Evolutionary conservation across 176 grass and related monocot species (phyloP), one percentile per base, ranked within the genome.

Genomic region (Hsuehochloa calcarea): DNA sequence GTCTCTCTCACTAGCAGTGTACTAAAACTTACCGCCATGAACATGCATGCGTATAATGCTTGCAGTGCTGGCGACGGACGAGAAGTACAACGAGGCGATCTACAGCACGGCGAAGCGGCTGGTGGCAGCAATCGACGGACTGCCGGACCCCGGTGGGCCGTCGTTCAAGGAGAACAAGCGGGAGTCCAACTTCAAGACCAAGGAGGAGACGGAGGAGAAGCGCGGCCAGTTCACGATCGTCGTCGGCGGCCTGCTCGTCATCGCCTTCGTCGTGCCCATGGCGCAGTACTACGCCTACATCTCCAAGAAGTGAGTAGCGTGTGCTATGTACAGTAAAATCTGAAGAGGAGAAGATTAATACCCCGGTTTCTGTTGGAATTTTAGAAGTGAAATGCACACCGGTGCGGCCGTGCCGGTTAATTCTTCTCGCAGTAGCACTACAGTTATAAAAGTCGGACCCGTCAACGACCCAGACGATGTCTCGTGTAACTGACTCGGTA

Each of bases 261-360:
- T 99, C 78, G 96, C 96, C 62, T 94, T 99, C 86, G 91, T 99
- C 55, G 96, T 99, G 80, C 96, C 96, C 37, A 99, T 99, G 96
- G 96, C 96, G 75, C 96, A 99, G 81, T 99, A 99, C 70, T 99
- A 99, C 70, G 96, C 96, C 38, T 96, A 99, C 84, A 68, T 99
- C 31, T 99, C 96, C 74, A 99, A 99, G 88, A 99, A 99, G 75
- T 98, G 93, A 86, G 65, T 44, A 0, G 26, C 79, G 15, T 14
- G 45, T n/a, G n/a, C 37, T 17, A 3, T 83, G 89, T 90, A 90
- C 89, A 90, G 89, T 80, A 43, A 82, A 23, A 39, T 81, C 65
- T 34, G 13, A 6, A 22, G 56, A 38, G 78, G 35, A 47, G 54
- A 12, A 73, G 41, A 14, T 55, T 20, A n/a, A 14, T 50, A 22